Evolutionary conservation across 1,139 yeast genomes (phyloP).

Genomic region (Saccharomyces hybrid): DNA sequence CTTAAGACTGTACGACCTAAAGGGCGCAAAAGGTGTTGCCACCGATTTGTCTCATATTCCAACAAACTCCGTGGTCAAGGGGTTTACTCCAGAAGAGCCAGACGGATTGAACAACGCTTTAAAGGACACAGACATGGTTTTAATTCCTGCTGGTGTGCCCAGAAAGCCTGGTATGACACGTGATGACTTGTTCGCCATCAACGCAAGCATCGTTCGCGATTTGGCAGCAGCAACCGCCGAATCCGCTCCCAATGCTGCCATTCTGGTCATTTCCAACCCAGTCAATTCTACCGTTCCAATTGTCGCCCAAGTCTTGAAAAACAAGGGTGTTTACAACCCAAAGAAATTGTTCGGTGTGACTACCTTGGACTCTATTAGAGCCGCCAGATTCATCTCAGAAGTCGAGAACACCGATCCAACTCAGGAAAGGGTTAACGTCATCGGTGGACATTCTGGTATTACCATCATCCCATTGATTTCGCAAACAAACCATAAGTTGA

Average conservation of each 20-base stretch:
- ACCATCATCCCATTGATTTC: slow-evolving; percentile 95
- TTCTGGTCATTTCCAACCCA: slow-evolving; percentile 89
- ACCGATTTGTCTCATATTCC: slow-evolving; percentile 93
- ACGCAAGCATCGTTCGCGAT: slow-evolving; percentile 91
- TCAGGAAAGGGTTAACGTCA: slow-evolving; percentile 67
- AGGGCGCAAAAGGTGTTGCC: slow-evolving; percentile 95
- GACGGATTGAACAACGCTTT: slow-evolving; percentile 74
- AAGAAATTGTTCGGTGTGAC: slow-evolving; percentile 93
- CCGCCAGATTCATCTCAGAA: slow-evolving; percentile 78
- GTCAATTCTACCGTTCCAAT: slow-evolving; percentile 98
- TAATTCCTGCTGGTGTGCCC: slow-evolving; percentile 99
- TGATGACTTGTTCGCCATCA: slow-evolving; percentile 95
- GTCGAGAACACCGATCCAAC: slow-evolving; percentile 49
- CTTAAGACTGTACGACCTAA: slow-evolving; percentile 82
- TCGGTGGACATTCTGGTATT: slow-evolving; percentile 98
- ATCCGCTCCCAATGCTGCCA: slow-evolving; percentile 78
- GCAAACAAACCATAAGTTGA: slow-evolving; percentile 47
- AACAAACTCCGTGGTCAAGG: slow-evolving; percentile 75
- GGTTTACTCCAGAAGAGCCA: slow-evolving; percentile 66
- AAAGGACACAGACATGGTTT: slow-evolving; percentile 74
- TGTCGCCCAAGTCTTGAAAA: slow-evolving; percentile 88
- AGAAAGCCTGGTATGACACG: slow-evolving; percentile 99
- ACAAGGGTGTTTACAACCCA: slow-evolving; percentile 83
- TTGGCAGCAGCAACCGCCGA: slow-evolving; percentile 86
- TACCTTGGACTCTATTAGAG: slow-evolving; percentile 89